Evolutionary conservation across 2,329 filamentous ascomycete species (phyloP).

Genomic region (Cryoendolithus antarcticus): DNA sequence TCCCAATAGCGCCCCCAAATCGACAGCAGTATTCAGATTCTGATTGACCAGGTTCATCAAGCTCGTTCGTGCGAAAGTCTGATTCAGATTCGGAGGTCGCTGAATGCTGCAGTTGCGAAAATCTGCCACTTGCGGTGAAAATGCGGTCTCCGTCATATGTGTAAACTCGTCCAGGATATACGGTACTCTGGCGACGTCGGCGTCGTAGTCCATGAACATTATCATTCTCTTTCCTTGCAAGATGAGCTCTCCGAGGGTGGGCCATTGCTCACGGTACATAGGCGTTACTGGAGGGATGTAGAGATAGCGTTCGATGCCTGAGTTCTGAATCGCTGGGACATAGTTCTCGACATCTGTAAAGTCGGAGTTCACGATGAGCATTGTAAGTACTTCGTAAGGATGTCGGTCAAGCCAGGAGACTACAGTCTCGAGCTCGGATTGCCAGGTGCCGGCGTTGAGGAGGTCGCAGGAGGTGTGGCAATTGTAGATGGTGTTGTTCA

Average conservation of each 20-base stretch:
- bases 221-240: slow-evolving; percentile 53
- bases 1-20: slow-evolving; percentile 41
- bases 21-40: slow-evolving; percentile 72
- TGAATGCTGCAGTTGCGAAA: slow-evolving; percentile 69
- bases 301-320: slow-evolving; percentile 59
- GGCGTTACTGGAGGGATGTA: slow-evolving; percentile 61
- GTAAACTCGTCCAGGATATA: slow-evolving; percentile 82
- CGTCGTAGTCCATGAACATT: slow-evolving; percentile 75
- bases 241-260: slow-evolving; percentile 67
- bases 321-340: slow-evolving; percentile 53
- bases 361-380: slow-evolving; percentile 75
- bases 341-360: slow-evolving; percentile 56
- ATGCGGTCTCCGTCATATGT: slow-evolving; percentile 84
- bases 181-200: slow-evolving; percentile 64
- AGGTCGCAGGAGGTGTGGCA: slow-evolving; percentile 79
- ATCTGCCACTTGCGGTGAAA: slow-evolving; percentile 53
- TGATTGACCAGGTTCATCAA: slow-evolving; percentile 79
- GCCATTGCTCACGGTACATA: slow-evolving; percentile 67
- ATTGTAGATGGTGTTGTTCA: slow-evolving; percentile 54
- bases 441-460: slow-evolving; percentile 67
- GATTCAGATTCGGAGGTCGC: slow-evolving; percentile 55
- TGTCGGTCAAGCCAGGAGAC: slow-evolving; percentile 60
- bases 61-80: slow-evolving; percentile 39
- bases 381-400: slow-evolving; percentile 77
- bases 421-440: slow-evolving; percentile 58